Evolutionary conservation across 2,329 filamentous ascomycete genomes (phyloP), one percentile per base, ranked within the genome.

Genomic region (Ceratocystis diversiconidia): DNA sequence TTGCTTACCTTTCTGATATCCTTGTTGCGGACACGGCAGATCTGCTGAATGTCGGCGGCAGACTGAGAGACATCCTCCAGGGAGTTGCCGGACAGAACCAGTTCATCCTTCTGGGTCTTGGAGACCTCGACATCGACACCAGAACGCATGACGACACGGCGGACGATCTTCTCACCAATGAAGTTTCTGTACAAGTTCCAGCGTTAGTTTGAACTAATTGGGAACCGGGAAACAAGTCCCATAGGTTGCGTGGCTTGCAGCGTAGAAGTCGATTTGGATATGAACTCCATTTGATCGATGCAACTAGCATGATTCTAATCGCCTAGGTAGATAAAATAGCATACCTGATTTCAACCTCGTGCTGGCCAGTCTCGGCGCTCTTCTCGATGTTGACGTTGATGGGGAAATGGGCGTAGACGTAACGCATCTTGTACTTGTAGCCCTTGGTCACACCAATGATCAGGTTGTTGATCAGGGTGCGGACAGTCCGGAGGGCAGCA

Each of bases 381-480:
- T 96, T 92, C 75, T 96, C 91, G 73, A 99, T 80, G 85, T 96
- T 97, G 83, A 99, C 92, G 86, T 99, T 99, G 90, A 99, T 99
- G 81, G 94, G 94, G 78, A 99, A 99, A 88, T 99, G 94, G 78
- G 94, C 94, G 80, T 99, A 99, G 80, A 99, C 94, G 84, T 99
- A 99, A 76, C 95, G 90, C 92, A 99, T 97, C 90, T 99, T 99
- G 89, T 99, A 99, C 84, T 95, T 95, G 90, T 88, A 99, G 73
- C 94, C 94, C 85, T 92, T 95, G 79, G 94, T 99, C 72, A 99
- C 94, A 79, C 94, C 94, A 75, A 92, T 87, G 80, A 99, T 89
- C 82, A 99, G 79, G 88, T 99, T 99, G 86, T 95, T 90, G 85
- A 99, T 95, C 80, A 97, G 80, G 72, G 92, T 92, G 77, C 91